phyloP scores from a whole-genome alignment of 2,329 filamentous ascomycete species.

The Fusarium cicatricum region DNA sequence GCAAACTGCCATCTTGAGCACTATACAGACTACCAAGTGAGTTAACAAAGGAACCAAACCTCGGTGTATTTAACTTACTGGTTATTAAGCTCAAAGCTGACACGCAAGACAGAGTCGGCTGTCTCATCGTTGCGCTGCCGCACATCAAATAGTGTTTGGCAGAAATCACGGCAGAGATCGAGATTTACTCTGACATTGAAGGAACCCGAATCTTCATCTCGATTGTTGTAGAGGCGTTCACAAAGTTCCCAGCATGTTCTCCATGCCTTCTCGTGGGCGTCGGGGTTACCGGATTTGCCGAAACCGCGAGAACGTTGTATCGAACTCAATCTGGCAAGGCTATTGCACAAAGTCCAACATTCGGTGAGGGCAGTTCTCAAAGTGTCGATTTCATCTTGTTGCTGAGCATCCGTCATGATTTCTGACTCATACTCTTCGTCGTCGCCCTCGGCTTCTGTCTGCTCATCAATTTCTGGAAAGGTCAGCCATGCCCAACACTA shows the following conservation, averaged over 20 bases:
- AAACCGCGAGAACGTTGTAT: conserved; percentile 84
- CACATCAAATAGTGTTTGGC: conserved; percentile 88
- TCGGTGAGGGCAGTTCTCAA: conserved; percentile 82
- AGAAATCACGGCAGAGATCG: conserved; percentile 91
- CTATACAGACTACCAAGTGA: conserved; percentile 73
- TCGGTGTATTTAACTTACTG: conserved; percentile 62
- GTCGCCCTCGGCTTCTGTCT: conserved; percentile 61
- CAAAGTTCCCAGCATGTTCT: conserved; percentile 94
- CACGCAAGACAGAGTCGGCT: conserved; percentile 85
- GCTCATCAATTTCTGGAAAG: conserved; percentile 63
- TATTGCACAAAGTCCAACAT: conserved; percentile 95
- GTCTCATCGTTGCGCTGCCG: conserved; percentile 79
- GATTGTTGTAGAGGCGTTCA: conserved; percentile 84
- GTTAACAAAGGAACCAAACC: conserved; percentile 39
- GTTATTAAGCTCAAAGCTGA: conserved; percentile 95
- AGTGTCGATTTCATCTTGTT: conserved; percentile 70
- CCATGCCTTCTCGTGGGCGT: conserved; percentile 89
- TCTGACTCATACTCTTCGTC: conserved; percentile 61
- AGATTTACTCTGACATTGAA: conserved; percentile 77
- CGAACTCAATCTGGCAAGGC: conserved; percentile 83
- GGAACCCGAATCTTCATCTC: conserved; percentile 73
- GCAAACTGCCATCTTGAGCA: conserved; percentile 81
- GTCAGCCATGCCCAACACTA: conserved; percentile 20
- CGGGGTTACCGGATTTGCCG: conserved; percentile 75
- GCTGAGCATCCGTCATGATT: conserved; percentile 50